Evolutionary conservation across 2,329 filamentous ascomycete genomes (phyloP), one percentile per base, ranked within the genome.

Genomic region (Aspergillus sp.): DNA sequence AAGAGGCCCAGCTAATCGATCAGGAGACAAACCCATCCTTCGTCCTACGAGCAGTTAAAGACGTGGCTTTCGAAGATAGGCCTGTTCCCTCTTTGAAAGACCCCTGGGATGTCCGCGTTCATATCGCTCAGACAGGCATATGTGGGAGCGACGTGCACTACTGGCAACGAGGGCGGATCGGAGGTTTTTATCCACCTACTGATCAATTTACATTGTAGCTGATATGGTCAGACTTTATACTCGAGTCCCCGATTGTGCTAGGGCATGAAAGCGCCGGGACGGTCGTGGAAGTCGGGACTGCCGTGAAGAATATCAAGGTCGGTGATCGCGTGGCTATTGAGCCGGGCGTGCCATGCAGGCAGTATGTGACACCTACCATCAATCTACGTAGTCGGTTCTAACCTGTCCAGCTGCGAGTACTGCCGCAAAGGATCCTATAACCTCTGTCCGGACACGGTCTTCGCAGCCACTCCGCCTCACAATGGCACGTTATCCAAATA

Each of bases 401-500:
- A 36, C 16, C 6, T 12, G 16, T 6, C 20, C 4, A 67, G 66
- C 54, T 69, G 67, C 36, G 54, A 65, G 10, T 66, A 67, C 55
- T 69, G 67, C 50, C 67, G 65, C 3, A 58, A 56, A 18, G 65
- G 67, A 26, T 66, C 63, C 1, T 68, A 69, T 52, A 67, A 68
- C 45, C 63, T 69, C 22, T 69, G 67, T 60, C 80, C 81, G 78
- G 79, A 81, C 45, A 83, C 75, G 1, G 67, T 79, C 6, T 84
- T 84, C 58, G 81, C 82, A 7, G 82, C 81, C 0, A 81, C 77
- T 0, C 82, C 82, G 0, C 82, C 82, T 0, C 75, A 77, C 58
- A 76, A 82, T 55, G 82, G 82, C 2, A 83, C 80, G 0, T 69
- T 85, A 11, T 71, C 74, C 3, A 82, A 80, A 60, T 84, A 81